Base-by-base conservation (phyloP, 345 rosid species). In the Atalantia buxifolia region DNA sequence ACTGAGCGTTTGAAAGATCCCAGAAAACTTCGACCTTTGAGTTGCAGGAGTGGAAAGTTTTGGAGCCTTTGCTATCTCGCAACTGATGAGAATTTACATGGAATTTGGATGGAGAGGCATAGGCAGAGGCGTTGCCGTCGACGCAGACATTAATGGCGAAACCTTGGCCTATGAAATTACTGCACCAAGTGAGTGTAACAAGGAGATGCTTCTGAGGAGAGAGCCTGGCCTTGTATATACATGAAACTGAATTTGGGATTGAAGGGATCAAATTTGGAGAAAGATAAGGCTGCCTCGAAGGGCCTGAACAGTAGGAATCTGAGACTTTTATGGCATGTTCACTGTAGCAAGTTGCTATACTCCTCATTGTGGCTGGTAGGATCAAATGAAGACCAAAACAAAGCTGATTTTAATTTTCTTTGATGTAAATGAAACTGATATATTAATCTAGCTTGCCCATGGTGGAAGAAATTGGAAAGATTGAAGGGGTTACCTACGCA, bases 241-340 rank as follows among this genome's bases (percentile, higher is more conserved):
- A 89, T 0, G 93, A 83, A 30, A 95, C 86, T n/a, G 87, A 53
- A 40, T 85, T 83, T 48, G 94, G 92, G 30, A 84, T 83, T 9
- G 94, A 87, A 82, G 90, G 86, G 40, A 85, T 76, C 48, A 75
- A 80, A 62, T 78, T 85, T 21, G 91, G 93, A 50, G 98, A 86
- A 7, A 87, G 24, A 72, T 69, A 84, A 2, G 96, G 75, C 5
- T 81, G 87, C 13, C 77, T 90, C 5, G 95, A 90, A 75, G 94
- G 93, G 1, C 92, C 91, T 36, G 98, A 93, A 77, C 98, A 95
- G 63, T 93, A 95, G 9, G 97, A 82, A 82, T 88, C 92, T 0
- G 97, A 89, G n/a, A 94, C 90, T 83, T 89, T 88, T 48, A 94
- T 89, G 74, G 98, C 97, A 64, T 92, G 92, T 61, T 94, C 95